Conservation (phyloP, 2,329 filamentous ascomycete species). For the Fusarium sp. region DNA sequence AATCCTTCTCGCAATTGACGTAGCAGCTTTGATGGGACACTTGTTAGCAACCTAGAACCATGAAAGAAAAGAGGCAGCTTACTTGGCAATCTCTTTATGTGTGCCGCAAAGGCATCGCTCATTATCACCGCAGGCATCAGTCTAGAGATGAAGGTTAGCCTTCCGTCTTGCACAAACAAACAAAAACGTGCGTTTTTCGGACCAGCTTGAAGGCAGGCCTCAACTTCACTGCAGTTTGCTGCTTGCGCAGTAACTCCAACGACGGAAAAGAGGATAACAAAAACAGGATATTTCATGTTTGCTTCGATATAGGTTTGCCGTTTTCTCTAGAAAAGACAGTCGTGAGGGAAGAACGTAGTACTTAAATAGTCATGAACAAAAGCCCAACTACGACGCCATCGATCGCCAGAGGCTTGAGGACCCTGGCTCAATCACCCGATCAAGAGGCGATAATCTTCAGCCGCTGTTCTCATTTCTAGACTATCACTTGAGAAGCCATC, state of each 20-base stretch:
- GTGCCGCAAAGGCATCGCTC: conserved; percentile 19
- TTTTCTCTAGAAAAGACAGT: fast-evolving
- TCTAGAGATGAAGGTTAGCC: not conserved
- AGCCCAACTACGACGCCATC: not conserved
- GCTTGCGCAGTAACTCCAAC: conserved; percentile 2
- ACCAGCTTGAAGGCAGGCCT: conserved; percentile 9
- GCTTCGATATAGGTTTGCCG: too few species aligned
- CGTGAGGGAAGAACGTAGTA: not conserved
- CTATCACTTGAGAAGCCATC: not conserved
- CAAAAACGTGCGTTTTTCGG: not conserved
- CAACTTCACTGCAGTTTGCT: not conserved
- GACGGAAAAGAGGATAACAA: not conserved
- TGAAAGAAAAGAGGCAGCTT: too few species aligned
- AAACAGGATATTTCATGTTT: conserved; percentile 3
- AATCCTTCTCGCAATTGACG: not conserved
- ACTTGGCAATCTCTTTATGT: conserved; percentile 14
- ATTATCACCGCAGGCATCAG: not conserved
- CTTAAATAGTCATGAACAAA: not conserved
- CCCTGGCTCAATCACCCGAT: not conserved
- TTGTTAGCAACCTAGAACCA: not conserved
- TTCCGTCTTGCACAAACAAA: fast-evolving
- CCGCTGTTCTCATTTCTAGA: not conserved
- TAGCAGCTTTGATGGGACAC: not conserved
- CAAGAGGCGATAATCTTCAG: not conserved
- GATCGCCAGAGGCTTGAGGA: not conserved